These are phyloP conservation scores for Paraconiothyrium sp. DNA, from an alignment of 2,329 filamentous ascomycete species.

Conservation along the genomic window DNA sequence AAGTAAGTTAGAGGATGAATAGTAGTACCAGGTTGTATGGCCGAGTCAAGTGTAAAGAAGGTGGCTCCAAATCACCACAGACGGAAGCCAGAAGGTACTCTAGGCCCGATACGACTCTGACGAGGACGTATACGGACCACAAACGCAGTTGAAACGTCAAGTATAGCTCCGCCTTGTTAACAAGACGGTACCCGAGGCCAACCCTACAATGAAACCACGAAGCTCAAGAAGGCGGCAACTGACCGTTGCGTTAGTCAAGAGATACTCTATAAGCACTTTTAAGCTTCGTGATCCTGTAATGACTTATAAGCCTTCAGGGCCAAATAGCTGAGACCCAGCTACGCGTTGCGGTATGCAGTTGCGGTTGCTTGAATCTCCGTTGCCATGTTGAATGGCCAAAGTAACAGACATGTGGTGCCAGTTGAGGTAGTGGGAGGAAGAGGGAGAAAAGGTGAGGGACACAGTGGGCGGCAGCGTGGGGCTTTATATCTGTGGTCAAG, in stretches of 20 bases:
- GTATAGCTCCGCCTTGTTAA: too few relatives aligned
- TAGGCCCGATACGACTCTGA: neutral
- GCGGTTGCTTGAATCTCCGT: too few relatives aligned
- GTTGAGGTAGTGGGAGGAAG: too few relatives aligned
- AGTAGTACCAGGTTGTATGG: neutral
- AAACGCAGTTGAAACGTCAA: too few relatives aligned
- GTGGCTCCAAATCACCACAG: neutral
- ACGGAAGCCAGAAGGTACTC: neutral
- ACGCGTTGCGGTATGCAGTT: neutral
- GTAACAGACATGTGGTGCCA: too few relatives aligned
- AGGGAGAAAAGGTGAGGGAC: too few relatives aligned
- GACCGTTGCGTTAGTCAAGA: neutral
- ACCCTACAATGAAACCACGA: neutral
- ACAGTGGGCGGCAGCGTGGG: too few relatives aligned
- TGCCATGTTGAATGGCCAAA: too few relatives aligned
- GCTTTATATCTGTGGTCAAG: too few relatives aligned
- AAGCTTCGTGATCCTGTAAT: neutral
- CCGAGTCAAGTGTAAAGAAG: neutral
- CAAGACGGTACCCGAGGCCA: neutral
- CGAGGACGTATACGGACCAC: too few relatives aligned
- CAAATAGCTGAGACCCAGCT: too few relatives aligned
- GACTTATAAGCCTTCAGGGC: neutral
- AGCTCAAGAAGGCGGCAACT: constrained; percentile 2
- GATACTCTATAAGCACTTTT: neutral
- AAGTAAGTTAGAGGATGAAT: neutral